Percentiles rank a stretch among this genome's conserved stretches.
Evolutionary conservation across 2,329 filamentous ascomycete species (phyloP).

Genomic region (Colletotrichum paranaense): DNA sequence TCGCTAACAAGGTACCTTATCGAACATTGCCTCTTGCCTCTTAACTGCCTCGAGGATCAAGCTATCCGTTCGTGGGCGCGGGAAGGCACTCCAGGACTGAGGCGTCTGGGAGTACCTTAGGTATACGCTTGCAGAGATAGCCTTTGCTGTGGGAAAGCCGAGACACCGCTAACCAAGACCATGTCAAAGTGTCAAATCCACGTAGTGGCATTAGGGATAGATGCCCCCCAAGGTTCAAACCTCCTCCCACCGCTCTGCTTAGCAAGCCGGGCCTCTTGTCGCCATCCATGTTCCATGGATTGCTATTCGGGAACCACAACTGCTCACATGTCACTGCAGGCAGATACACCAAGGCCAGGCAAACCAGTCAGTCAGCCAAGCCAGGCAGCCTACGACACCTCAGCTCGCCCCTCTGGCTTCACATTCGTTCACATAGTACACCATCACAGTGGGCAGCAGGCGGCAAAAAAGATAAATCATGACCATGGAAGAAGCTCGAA

Average conservation of each 20-base stretch:
- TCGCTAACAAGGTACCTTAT: not conserved
- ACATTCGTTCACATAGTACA: not conserved
- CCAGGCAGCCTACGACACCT: slow-evolving; percentile 18
- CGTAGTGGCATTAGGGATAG: slow-evolving; percentile 4
- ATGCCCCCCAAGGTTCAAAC: not conserved
- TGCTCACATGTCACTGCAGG: slow-evolving; percentile 33
- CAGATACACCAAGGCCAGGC: slow-evolving; percentile 14
- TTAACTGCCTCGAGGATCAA: too few species aligned
- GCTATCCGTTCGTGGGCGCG: too few species aligned
- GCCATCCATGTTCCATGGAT: slow-evolving; percentile 7
- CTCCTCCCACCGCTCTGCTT: slow-evolving; percentile 26
- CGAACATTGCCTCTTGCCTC: not conserved
- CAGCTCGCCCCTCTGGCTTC: slow-evolving; percentile 8
- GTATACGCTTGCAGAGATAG: slow-evolving; percentile 33
- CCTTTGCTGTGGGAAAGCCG: slow-evolving; percentile 12
- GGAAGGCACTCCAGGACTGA: not conserved
- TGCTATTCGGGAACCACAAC: slow-evolving; percentile 24
- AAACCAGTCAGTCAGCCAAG: not conserved
- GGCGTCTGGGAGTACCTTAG: not conserved
- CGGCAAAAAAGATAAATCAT: slow-evolving; percentile 2
- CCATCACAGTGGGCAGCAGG: not conserved
- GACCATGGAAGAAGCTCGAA: slow-evolving; percentile 18
- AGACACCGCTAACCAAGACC: slow-evolving; percentile 30
- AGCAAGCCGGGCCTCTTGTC: slow-evolving; percentile 11
- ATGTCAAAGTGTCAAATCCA: slow-evolving; percentile 30